Evolutionary conservation across 192 early-diverging fungal species (phyloP).

Genomic region (Coemansia sp.): DNA sequence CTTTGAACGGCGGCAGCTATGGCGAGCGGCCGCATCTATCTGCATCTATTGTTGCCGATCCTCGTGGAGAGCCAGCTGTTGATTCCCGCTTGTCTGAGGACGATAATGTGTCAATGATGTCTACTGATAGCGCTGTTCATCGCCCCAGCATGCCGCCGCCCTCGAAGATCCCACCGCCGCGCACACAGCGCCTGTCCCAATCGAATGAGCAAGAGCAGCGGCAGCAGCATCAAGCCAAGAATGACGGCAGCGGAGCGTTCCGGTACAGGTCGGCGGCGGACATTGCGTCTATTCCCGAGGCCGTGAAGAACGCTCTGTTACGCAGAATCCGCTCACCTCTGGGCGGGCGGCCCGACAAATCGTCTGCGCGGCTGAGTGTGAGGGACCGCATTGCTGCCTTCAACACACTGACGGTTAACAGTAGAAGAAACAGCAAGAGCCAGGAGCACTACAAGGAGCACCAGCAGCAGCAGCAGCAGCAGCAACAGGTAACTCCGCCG

Average conservation of each 20-base stretch:
- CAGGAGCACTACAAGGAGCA: neutral
- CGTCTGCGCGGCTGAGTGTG: conserved; percentile 28
- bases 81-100: too few species aligned
- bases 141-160: conserved; percentile 47
- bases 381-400: conserved; percentile 44
- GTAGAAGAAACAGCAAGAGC: neutral
- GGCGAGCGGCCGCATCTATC: neutral
- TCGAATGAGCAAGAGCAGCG: neutral
- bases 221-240: neutral
- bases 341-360: conserved; percentile 22
- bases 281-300: conserved; percentile 10
- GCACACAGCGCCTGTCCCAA: conserved; percentile 9
- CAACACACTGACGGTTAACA: conserved; percentile 23
- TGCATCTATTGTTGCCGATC: neutral
- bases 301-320: conserved; percentile 38
- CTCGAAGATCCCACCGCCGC: conserved; percentile 12
- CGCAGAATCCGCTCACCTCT: conserved; percentile 40
- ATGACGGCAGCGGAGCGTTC: neutral
- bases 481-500: neutral
- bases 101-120: too few species aligned
- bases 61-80: too few species aligned
- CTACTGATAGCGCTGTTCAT: neutral
- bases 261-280: neutral
- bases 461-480: neutral
- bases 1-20: neutral